Evolutionary conservation across 345 rosid genomes (phyloP).

Genomic region (Raphanus sativus): DNA sequence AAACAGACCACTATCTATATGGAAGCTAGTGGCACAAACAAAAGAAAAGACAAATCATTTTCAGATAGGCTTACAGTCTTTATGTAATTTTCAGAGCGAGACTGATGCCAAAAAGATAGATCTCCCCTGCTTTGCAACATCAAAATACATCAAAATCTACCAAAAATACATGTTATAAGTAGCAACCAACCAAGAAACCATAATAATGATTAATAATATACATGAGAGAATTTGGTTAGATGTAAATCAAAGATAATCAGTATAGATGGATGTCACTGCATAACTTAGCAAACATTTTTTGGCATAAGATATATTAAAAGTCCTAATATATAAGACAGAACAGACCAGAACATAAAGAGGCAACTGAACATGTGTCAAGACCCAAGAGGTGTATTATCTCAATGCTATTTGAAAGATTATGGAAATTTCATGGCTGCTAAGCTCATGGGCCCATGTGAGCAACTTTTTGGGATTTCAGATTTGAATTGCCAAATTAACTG

Average conservation of each 20-base stretch:
- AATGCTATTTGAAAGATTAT: conserved; percentile 16
- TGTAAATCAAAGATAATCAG: not conserved
- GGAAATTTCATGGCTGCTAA: conserved; percentile 35
- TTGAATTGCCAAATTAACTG: conserved; percentile 29
- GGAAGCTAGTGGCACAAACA: conserved; percentile 33
- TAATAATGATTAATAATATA: not conserved
- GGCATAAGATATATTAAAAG: conserved; percentile 18
- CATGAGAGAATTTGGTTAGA: not conserved
- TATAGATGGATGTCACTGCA: conserved; percentile 14
- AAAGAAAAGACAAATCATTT: conserved; percentile 29
- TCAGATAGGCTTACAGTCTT: conserved; percentile 20
- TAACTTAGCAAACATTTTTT: conserved; percentile 9
- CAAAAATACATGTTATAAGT: not conserved
- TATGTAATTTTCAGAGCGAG: conserved; percentile 30
- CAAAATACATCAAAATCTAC: conserved; percentile 7
- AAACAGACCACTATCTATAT: conserved; percentile 20
- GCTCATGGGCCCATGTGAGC: conserved; percentile 42
- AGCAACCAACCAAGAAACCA: not conserved
- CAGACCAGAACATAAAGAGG: not conserved
- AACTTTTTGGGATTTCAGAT: conserved; percentile 8
- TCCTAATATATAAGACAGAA: conserved; percentile 8
- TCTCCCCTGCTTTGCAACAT: conserved; percentile 30
- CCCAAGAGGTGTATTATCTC: conserved; percentile 27
- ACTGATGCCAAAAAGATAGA: conserved; percentile 25
- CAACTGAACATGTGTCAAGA: not conserved